A percentile compares a stretch with the other conserved stretches of the same genome.
Conservation (phyloP, 1,139 yeast species). For the Scheffersomyces quercinus region DNA sequence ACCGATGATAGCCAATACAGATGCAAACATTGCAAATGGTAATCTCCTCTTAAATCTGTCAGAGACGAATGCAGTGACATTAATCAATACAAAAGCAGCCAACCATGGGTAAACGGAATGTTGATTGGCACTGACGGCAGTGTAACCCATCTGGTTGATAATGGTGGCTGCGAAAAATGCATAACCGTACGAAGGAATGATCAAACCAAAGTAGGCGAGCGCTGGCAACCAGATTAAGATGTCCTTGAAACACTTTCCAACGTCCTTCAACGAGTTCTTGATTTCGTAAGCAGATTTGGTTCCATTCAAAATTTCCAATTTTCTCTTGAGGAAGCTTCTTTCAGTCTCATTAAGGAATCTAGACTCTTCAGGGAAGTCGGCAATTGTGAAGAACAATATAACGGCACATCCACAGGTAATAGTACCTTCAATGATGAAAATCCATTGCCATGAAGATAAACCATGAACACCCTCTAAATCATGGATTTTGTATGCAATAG, state of each 20-base stretch:
- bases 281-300: slow-evolving; percentile 53
- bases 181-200: slow-evolving; percentile 70
- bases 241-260: slow-evolving; percentile 46
- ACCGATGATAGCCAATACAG: slow-evolving; percentile 52
- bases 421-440: slow-evolving; percentile 72
- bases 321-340: slow-evolving; percentile 49
- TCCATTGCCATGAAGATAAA: slow-evolving; percentile 67
- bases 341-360: slow-evolving; percentile 52
- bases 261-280: slow-evolving; percentile 43
- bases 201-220: slow-evolving; percentile 59
- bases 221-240: slow-evolving; percentile 55
- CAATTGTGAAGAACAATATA: slow-evolving; percentile 61
- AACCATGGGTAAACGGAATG: slow-evolving; percentile 77
- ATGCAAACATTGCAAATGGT: slow-evolving; percentile 46
- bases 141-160: slow-evolving; percentile 56
- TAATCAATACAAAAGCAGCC: slow-evolving; percentile 56
- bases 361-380: slow-evolving; percentile 62
- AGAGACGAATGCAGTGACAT: slow-evolving; percentile 48
- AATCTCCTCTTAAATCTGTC: slow-evolving; percentile 49
- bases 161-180: slow-evolving; percentile 72
- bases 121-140: slow-evolving; percentile 63
- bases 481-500: slow-evolving; percentile 42
- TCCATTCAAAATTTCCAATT: slow-evolving; percentile 55
- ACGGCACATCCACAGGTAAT: slow-evolving; percentile 62
- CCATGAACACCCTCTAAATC: slow-evolving; percentile 41